phyloP scores from a whole-genome alignment of 345 rosid genomes.

The Lumnitzera racemosa region DNA sequence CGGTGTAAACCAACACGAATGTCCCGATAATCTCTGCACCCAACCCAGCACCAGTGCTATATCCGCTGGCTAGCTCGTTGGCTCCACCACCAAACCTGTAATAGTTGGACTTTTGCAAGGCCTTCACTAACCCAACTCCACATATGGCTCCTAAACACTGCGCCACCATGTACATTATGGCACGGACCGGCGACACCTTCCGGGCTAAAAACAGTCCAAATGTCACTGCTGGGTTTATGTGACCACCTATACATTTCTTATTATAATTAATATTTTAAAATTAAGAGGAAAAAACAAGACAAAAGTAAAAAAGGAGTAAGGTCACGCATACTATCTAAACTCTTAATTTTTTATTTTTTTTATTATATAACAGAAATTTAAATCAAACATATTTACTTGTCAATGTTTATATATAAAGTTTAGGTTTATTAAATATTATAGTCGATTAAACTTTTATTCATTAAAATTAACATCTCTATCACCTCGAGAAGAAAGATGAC shows the following conservation, averaged over 20 bases:
- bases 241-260: conserved; percentile 42
- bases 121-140: conserved; percentile 76
- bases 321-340: no score
- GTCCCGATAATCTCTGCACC: conserved; percentile 90
- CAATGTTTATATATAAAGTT: no score
- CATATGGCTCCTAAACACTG: conserved; percentile 76
- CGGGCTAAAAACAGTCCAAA: conserved; percentile 69
- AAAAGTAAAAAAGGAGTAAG: no score
- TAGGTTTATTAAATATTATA: no score
- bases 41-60: conserved; percentile 50
- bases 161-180: conserved; percentile 60
- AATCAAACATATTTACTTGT: no score
- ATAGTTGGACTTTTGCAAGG: conserved; percentile 49
- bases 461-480: no score
- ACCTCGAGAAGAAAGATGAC: no score
- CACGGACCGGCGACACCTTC: conserved; percentile 63
- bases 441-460: no score
- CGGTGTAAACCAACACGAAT: conserved; percentile 78
- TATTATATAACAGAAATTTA: no score
- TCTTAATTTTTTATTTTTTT: no score
- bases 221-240: conserved; percentile 88
- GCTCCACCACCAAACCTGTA: conserved; percentile 57
- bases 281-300: no score
- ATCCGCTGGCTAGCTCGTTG: conserved; percentile 43
- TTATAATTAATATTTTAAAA: no score